Evolutionary conservation across 2,329 filamentous ascomycete genomes (phyloP).

Genomic region (Rutstroemia sp.): DNA sequence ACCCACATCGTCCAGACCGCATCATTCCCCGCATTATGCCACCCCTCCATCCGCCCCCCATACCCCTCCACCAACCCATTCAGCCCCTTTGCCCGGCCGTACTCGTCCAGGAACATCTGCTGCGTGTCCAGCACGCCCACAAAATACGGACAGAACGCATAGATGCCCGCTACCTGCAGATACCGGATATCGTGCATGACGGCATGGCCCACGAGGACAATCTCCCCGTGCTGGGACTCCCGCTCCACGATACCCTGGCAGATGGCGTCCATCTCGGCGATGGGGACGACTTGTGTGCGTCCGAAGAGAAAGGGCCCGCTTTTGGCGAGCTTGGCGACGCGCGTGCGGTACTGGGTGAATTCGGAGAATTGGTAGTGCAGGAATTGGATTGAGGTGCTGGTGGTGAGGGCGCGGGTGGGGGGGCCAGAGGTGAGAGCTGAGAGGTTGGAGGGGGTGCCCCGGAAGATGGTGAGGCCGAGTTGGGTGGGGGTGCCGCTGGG

Average conservation of each 20-base stretch:
- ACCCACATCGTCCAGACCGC: neutral
- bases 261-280: neutral
- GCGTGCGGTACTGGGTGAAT: neutral
- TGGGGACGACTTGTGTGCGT: neutral
- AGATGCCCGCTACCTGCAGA: neutral
- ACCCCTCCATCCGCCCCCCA: neutral
- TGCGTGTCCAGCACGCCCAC: neutral
- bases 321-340: neutral
- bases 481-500: neutral
- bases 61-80: neutral
- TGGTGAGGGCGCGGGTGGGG: neutral
- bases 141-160: neutral
- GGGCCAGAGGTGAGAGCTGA: neutral
- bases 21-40: constrained; percentile 6
- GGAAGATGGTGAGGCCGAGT: neutral
- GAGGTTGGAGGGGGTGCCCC: neutral
- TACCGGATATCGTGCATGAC: neutral
- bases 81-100: neutral
- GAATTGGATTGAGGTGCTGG: neutral
- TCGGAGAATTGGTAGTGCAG: neutral
- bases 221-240: neutral
- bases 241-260: neutral
- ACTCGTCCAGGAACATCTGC: neutral
- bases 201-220: neutral
- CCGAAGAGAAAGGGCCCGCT: neutral